phyloP scores from a whole-genome alignment of 2,329 filamentous ascomycete genomes.

The Aspergillus ustus region DNA sequence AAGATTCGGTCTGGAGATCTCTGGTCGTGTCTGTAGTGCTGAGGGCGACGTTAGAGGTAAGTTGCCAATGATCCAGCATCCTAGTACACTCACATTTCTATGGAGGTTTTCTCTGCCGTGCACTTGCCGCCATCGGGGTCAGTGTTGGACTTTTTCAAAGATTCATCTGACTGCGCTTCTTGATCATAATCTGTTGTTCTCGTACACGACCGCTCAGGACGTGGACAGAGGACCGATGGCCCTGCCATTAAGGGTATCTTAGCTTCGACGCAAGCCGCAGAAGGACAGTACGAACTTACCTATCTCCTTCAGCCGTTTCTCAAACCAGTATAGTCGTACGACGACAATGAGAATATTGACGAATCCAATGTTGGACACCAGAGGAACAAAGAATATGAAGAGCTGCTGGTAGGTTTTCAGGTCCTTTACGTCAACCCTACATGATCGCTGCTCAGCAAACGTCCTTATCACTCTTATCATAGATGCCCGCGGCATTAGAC shows the following conservation, averaged over 20 bases:
- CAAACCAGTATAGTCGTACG: constrained; percentile 56
- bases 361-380: constrained; percentile 55
- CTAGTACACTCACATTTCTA: background rate
- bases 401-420: constrained; percentile 58
- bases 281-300: constrained; percentile 26
- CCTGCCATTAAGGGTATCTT: constrained; percentile 7
- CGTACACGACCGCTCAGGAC: background rate
- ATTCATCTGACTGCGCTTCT: constrained; percentile 14
- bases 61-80: background rate
- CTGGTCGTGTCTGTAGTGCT: background rate
- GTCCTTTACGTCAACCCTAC: constrained; percentile 55
- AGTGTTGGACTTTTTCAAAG: background rate
- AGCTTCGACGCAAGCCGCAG: background rate
- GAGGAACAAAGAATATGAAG: constrained; percentile 56
- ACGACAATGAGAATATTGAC: constrained; percentile 57
- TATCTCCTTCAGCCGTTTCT: constrained; percentile 49
- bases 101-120: background rate
- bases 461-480: background rate
- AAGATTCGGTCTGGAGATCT: background rate
- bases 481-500: constrained; percentile 21
- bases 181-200: constrained; percentile 4
- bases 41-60: background rate
- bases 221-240: constrained; percentile 18
- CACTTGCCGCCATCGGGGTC: background rate
- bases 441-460: background rate